Base-by-base conservation (phyloP, 176 grass and related monocot genomes). In the Aegilops umbellulata region DNA sequence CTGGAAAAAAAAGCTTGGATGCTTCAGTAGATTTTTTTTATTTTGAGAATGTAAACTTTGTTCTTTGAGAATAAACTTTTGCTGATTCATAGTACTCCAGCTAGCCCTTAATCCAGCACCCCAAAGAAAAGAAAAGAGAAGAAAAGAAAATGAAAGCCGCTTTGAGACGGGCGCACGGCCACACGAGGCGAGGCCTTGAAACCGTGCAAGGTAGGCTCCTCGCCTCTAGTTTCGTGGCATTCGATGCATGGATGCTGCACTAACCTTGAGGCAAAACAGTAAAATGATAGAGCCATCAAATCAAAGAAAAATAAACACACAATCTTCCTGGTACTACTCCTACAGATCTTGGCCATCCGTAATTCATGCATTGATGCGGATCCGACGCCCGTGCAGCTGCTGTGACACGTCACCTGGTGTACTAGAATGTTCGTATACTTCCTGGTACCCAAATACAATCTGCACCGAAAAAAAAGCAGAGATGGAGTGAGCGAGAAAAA, bases 231-330 rank as follows among this genome's bases (percentile, higher is more conserved):
- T 72, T 79, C 29, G 81, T 79, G 80, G 13, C 4, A 36, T 46
- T 23, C 76, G 26, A 53, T 53, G 49, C 49, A 89, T 63, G 67
- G 76, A 31, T 79, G 57, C 66, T 41, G 82, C 66, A 57, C 57
- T 29, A 6, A 36, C 57, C 41, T 41, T 74, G 51, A 26, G 71
- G 66, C 73, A 31, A 17, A 13, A 31, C 5, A 17, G 24, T 4
- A 49, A 61, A 22, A n/a, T 11, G 4, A 0, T 2, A 6, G 67
- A 70, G 2, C 4, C 9, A 14, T 2, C 1, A 8, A 8, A 12
- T 4, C 0, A 68, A 25, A 12, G 2, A 14, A 20, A 10, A 79
- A 69, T 1, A 70, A 61, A 20, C 12, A 34, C 7, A 69, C 26
- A 53, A 53, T 19, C 49, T 17, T 53, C 19, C 49, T 53, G 49